Base-by-base conservation (phyloP, 148 eudicot genomes). In the Simmondsia chinensis region DNA sequence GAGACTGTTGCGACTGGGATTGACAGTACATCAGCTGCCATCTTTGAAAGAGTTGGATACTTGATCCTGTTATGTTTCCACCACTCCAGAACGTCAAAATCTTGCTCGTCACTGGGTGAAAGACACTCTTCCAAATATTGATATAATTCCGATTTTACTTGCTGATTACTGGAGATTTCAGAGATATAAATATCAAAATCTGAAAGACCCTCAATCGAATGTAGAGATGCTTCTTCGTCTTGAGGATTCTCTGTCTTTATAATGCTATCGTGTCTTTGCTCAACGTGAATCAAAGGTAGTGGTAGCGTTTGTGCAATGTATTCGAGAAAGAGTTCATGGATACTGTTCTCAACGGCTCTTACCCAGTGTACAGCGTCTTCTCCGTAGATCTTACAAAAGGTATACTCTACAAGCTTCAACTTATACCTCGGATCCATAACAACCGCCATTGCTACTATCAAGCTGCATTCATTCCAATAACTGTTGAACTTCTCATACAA, bases 361-460 rank as follows among this genome's bases (percentile, higher is more conserved):
- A 78, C 29, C 83, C 79, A 73, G 5, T 53, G 21, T 0, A 50
- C 70, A 32, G 72, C 77, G 18, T 77, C 71, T 22, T 72, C 69
- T 16, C 79, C 79, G 10, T 66, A 82, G 6, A 79, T 63, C 41
- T 74, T 74, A 14, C 46, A 15, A 50, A 79, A 77, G 54, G 69
- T 66, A 57, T 58, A 79, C 16, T 79, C 72, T 35, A 93, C 66
- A 0, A 76, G 70, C 73, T 69, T 64, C 71, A 72, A 45, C 58
- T 86, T 93, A 52, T 43, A 85, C 48, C 96, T 67, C 1, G 99
- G 99, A 57, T 91, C 99, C 99, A 91, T 76, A 46, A 64, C 74
- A 9, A 69, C 87, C 13, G 94, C 79, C 68, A 70, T 43, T 2
- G 94, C 86, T 13, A 86, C 42, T 22, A 79, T 60, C 49, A 72